Evolutionary conservation across 2,329 filamentous ascomycete species (phyloP), one percentile per base, ranked within the genome.

Genomic region (Aspergillus versicolor): DNA sequence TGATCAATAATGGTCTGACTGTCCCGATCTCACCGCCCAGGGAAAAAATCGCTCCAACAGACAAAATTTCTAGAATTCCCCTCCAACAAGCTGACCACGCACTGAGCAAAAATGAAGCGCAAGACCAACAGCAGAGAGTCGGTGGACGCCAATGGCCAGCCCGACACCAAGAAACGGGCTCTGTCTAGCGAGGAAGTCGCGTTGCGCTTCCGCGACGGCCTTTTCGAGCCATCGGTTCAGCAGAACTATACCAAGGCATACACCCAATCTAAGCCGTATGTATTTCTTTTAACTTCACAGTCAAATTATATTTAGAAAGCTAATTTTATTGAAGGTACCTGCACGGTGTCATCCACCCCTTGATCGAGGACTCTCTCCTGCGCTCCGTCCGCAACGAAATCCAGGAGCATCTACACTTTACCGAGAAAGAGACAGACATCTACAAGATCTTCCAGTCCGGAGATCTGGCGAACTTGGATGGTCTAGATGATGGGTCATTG

Each of bases 391-490:
- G 94, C 71, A 79, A 84, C 69, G 94, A 99, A 78, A 93, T 97
- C 74, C 88, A 88, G 74, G 83, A 89, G 65, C 92, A 96, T 71
- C 90, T 99, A 65, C 88, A 90, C 65, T 99, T 99, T 79, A 97
- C 94, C 12, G 92, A 92, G 67, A 99, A 99, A 76, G 94, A 99
- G 77, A 99, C 94, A 47, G 94, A 99, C 74, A 99, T 99, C 67
- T 99, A 99, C 84, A 96, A 95, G 77, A 97, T 99, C 71, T 92
- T 97, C 82, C 94, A 99, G 80, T 97, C 93, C 4, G 94, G 94
- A 63, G 94, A 99, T 73, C 84, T 99, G 34, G 94, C 94, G 46
- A 99, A 99, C 76, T 86, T 99, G 57, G 93, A 97, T 75, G 94
- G 94, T 22, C 84, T 99, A 43, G 91, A 96, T 61, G 88, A 95